phyloP scores from a whole-genome alignment of 1,284 basidiomycete genomes.

The Termitomyces sp. region DNA sequence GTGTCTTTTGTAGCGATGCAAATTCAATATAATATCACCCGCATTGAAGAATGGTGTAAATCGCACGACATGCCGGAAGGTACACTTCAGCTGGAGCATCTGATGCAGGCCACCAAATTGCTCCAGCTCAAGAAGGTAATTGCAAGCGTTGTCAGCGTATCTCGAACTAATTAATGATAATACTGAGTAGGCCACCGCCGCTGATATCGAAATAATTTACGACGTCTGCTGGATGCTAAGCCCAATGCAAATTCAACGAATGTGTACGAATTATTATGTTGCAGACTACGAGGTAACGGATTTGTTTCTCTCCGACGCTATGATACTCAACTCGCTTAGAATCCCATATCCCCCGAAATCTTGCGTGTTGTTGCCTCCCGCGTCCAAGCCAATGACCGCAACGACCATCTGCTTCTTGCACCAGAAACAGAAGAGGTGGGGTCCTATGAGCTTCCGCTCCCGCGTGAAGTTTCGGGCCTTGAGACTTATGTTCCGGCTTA shows the following conservation, averaged over 20 bases:
- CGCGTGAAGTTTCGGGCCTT: slow-evolving; percentile 81
- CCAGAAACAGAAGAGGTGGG: slow-evolving; percentile 96
- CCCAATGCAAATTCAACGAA: slow-evolving; percentile 98
- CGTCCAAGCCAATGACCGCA: slow-evolving; percentile 91
- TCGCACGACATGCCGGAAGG: slow-evolving; percentile 99
- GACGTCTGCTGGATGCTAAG: slow-evolving; percentile 99
- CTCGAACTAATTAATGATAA: slow-evolving; percentile 13
- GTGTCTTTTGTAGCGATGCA: slow-evolving; percentile 75
- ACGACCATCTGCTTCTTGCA: slow-evolving; percentile 89
- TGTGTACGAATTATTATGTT: slow-evolving; percentile 98
- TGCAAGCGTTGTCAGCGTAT: slow-evolving; percentile 1
- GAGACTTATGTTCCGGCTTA: slow-evolving; percentile 89
- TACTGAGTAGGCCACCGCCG: slow-evolving; percentile 67
- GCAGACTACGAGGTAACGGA: slow-evolving; percentile 88
- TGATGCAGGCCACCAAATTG: slow-evolving; percentile 99
- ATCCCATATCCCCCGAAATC: slow-evolving; percentile 95
- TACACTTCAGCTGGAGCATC: slow-evolving; percentile 93
- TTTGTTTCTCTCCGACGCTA: not conserved
- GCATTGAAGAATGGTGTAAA: slow-evolving; percentile 98
- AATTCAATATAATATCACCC: slow-evolving; percentile 98
- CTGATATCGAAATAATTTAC: slow-evolving; percentile 98
- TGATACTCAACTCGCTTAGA: slow-evolving; percentile 39
- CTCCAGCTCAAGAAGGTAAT: slow-evolving; percentile 95
- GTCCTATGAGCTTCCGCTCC: slow-evolving; percentile 83
- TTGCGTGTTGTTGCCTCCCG: slow-evolving; percentile 93